phyloP scores from a whole-genome alignment of 306 rosid species.

The Begonia loranthoides region DNA sequence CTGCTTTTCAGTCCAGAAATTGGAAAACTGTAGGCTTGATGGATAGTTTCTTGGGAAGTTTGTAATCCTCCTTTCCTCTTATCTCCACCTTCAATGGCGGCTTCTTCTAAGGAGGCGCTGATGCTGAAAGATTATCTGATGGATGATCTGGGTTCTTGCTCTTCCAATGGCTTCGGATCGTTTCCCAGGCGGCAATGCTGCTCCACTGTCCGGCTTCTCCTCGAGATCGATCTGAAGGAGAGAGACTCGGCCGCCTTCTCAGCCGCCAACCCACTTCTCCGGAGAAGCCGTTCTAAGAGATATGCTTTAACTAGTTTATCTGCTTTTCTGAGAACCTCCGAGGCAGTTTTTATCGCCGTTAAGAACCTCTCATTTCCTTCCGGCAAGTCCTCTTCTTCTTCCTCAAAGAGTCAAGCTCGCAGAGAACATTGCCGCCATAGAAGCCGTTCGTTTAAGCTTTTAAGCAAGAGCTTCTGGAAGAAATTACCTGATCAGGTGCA shows the following conservation, averaged over 20 bases:
- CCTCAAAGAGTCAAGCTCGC: conserved; percentile 6
- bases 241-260: conserved; percentile 3
- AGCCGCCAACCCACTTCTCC: background rate
- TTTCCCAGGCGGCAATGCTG: conserved; percentile 71
- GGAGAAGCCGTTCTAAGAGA: conserved; percentile 10
- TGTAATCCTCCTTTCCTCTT: no score
- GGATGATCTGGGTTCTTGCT: conserved; percentile 63
- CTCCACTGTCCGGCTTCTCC: conserved; percentile 34
- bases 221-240: conserved; percentile 32
- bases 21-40: no score
- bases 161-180: conserved; percentile 73
- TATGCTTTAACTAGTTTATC: conserved; percentile 19
- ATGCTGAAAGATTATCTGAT: conserved; percentile 57
- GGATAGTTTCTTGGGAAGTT: no score
- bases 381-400: background rate
- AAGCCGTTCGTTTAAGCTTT: conserved; percentile 36
- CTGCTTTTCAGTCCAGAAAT: background rate
- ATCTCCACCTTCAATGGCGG: no score
- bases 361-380: conserved; percentile 29
- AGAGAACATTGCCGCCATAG: conserved; percentile 22
- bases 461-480: conserved; percentile 36
- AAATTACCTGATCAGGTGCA: conserved; percentile 7
- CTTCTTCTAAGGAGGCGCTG: conserved; percentile 5
- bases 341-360: conserved; percentile 35
- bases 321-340: conserved; percentile 46